Conservation (phyloP, 805 yeast species). For the Ogataea wickerhamii region DNA sequence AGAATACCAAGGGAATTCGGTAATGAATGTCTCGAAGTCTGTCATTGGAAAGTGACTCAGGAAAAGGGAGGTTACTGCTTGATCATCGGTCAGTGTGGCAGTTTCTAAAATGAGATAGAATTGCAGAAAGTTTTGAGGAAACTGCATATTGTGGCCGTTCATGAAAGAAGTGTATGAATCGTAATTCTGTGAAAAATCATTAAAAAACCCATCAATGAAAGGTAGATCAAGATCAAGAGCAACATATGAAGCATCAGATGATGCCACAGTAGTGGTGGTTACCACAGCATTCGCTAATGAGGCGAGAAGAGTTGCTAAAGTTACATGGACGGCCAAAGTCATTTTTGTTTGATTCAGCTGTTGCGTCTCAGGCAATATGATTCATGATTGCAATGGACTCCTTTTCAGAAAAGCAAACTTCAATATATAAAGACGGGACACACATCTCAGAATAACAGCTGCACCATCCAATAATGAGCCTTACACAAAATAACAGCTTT, state of each 20-base stretch:
- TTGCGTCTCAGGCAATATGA: too few species aligned
- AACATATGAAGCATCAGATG: slow-evolving; percentile 23
- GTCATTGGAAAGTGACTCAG: slow-evolving; percentile 31
- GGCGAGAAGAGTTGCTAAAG: too few species aligned
- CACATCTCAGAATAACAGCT: too few species aligned
- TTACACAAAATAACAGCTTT: too few species aligned
- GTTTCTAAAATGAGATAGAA: slow-evolving; percentile 24
- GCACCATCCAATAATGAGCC: too few species aligned
- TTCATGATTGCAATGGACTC: too few species aligned
- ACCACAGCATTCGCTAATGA: neutral
- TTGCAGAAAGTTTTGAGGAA: slow-evolving; percentile 30
- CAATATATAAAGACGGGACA: too few species aligned
- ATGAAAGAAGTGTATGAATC: slow-evolving; percentile 34
- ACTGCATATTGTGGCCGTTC: slow-evolving; percentile 24
- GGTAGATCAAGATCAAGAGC: slow-evolving; percentile 34
- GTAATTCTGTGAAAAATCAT: slow-evolving; percentile 30
- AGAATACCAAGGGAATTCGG: slow-evolving; percentile 35
- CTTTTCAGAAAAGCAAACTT: too few species aligned
- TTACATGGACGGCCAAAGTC: too few species aligned
- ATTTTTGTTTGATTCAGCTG: too few species aligned
- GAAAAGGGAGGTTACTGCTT: slow-evolving; percentile 25
- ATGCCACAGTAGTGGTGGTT: slow-evolving; percentile 22
- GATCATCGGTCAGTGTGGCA: slow-evolving; percentile 11
- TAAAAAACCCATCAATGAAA: slow-evolving; percentile 30
- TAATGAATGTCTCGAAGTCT: slow-evolving; percentile 29